phyloP scores from a whole-genome alignment of 169 alveolate species.

The Neospora caninum region DNA sequence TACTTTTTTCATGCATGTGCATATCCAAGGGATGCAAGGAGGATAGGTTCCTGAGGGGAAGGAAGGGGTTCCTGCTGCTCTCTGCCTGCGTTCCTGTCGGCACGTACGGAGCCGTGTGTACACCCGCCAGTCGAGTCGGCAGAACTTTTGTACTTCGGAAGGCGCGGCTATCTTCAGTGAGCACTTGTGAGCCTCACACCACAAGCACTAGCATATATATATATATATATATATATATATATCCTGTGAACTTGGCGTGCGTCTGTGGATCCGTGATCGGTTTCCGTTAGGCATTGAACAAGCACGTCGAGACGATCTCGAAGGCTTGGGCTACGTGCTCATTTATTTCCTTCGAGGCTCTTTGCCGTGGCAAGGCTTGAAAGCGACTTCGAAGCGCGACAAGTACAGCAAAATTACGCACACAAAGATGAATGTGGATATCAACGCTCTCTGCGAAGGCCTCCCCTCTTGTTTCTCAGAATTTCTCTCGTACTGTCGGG shows the following conservation, averaged over 20 bases:
- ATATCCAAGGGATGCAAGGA: background rate
- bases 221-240: no score
- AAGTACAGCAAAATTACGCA: constrained; percentile 97
- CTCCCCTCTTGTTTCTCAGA: constrained; percentile 83
- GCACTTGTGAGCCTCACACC: no score
- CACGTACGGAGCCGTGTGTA: no score
- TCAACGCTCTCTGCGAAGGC: constrained; percentile 89
- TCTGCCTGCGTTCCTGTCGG: no score
- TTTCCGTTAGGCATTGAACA: constrained; percentile 84
- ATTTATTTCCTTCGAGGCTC: constrained; percentile 95
- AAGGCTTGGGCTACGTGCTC: constrained; percentile 95
- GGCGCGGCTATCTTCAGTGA: no score
- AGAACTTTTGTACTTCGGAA: no score
- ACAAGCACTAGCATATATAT: background rate
- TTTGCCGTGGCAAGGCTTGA: constrained; percentile 97
- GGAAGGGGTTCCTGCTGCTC: no score
- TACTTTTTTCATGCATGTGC: background rate
- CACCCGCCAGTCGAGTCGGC: no score
- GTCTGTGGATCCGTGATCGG: background rate
- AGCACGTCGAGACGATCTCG: constrained; percentile 97
- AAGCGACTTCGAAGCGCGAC: constrained; percentile 95
- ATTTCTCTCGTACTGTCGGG: constrained; percentile 93
- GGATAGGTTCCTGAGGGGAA: no score
- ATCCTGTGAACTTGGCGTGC: no score
- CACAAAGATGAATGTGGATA: constrained; percentile 82